A percentile compares a stretch with the other conserved stretches of the same genome.
Evolutionary conservation across 2,329 filamentous ascomycete species (phyloP).

Genomic region (Botrytis tulipae): DNA sequence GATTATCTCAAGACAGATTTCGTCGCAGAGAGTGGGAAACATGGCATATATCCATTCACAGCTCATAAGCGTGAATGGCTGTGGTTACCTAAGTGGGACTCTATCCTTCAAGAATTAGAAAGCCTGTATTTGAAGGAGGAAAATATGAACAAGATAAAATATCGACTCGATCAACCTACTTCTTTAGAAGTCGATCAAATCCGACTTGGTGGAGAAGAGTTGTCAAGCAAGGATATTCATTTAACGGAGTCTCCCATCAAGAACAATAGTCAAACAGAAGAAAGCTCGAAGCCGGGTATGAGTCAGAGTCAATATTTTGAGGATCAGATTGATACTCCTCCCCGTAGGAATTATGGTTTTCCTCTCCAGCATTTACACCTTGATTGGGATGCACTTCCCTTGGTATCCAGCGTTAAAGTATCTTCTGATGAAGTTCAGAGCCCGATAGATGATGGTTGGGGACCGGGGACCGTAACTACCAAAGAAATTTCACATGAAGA

Average conservation of each 20-base stretch:
- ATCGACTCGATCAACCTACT: not conserved
- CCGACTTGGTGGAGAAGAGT: fast-evolving
- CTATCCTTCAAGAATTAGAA: not conserved
- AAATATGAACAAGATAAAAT: not conserved
- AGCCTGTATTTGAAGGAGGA: not conserved
- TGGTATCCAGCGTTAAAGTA: not conserved
- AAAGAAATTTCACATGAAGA: not conserved
- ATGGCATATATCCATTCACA: not conserved
- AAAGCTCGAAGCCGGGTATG: not conserved
- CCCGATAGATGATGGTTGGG: not conserved
- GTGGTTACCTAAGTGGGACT: not conserved
- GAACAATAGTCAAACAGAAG: not conserved
- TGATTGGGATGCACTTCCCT: not conserved
- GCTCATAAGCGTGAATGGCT: not conserved
- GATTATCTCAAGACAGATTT: not conserved
- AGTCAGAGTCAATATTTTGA: not conserved
- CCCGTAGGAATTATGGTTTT: not conserved
- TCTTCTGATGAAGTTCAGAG: not conserved
- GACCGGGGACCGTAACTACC: not conserved
- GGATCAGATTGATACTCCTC: not conserved
- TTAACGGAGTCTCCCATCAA: not conserved
- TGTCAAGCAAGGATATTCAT: not conserved
- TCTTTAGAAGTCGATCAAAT: not conserved
- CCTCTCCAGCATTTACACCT: no score
- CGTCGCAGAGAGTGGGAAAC: not conserved